Base-by-base conservation (phyloP, 192 early-diverging fungal species). In the Backusella mclennaniae region DNA sequence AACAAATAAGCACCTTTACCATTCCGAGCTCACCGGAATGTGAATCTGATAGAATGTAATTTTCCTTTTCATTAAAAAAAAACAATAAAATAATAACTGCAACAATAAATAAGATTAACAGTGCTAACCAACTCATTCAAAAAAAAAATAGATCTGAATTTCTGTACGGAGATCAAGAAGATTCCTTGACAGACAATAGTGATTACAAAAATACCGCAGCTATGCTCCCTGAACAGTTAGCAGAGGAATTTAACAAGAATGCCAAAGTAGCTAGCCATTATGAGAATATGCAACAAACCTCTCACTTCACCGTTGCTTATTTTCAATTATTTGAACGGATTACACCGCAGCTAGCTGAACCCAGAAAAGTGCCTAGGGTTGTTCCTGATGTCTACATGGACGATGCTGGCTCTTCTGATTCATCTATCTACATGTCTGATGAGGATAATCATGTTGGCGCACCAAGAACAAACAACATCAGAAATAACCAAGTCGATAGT, bases 21-120 rank as follows among this genome's bases (percentile, higher is more conserved):
- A 29, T 63, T 14, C 56, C 56, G 3, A 63, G 56, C 8, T 63
- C 56, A 11, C 56, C 56, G 7, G 56, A 59, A 59, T 59, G 19
- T 21, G 56, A 59, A 59, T 59, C 56, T 26, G 56, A 59, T 59
- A 59, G 56, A 59, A 59, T 59, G 56, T 59, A 59, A 26, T 59
- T 59, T 4, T 59, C 56, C 4, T 59, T 59, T 59, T 59, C 11
- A 59, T 23, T 8, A 12, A 29, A 29, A 26, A 59, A 21, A 59
- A 11, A 26, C 0, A 21, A 53, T 21, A 26, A 21, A 53, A 7
- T 39, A 11, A 39, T 39, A 39, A 39, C 11, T 39, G 3, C 38
- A 39, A 39, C 11, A 39, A 12, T 39, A 39, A 39, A 3, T 39
- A 39, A 39, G 38, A 39, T 39, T 39, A 39, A 39, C 38, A 39